phyloP scores from a whole-genome alignment of 345 rosid species.

The Arabidopsis suecica region DNA sequence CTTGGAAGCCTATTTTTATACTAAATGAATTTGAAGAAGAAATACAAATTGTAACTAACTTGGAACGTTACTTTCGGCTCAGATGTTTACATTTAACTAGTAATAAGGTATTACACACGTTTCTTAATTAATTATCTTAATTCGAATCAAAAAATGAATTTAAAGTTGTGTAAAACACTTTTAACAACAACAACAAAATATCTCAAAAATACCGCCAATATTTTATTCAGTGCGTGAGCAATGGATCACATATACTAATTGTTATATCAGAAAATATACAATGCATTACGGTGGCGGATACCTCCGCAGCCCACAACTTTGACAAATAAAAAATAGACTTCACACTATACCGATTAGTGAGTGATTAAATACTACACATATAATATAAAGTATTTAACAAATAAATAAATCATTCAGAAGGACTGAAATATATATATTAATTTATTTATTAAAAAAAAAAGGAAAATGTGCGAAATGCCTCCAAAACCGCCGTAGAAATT shows the following conservation, averaged over 20 bases:
- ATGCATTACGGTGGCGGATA: conserved; percentile 16
- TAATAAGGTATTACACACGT: conserved; percentile 3
- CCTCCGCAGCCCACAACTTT: background rate
- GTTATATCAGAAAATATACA: background rate
- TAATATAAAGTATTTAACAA: background rate
- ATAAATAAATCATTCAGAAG: background rate
- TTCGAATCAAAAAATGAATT: background rate
- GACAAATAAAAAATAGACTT: background rate
- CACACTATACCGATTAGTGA: background rate
- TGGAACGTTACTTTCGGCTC: conserved; percentile 14
- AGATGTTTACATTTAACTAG: conserved; percentile 12
- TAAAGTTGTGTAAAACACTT: background rate
- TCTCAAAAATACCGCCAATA: conserved; percentile 9
- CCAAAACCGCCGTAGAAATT: conserved; percentile 3
- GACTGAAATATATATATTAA: background rate
- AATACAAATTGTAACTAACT: conserved; percentile 14
- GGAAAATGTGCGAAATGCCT: conserved; percentile 28
- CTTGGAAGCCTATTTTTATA: background rate
- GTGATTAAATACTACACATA: background rate
- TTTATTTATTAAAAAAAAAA: background rate
- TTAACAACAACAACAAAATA: background rate
- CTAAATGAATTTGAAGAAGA: background rate
- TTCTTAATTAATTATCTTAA: background rate
- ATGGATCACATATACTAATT: background rate
- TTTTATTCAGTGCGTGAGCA: conserved; percentile 1